Evolutionary conservation across 208 protist species (phyloP), one percentile per base, ranked within the genome.

Genomic region (Acanthamoeba royreba): DNA sequence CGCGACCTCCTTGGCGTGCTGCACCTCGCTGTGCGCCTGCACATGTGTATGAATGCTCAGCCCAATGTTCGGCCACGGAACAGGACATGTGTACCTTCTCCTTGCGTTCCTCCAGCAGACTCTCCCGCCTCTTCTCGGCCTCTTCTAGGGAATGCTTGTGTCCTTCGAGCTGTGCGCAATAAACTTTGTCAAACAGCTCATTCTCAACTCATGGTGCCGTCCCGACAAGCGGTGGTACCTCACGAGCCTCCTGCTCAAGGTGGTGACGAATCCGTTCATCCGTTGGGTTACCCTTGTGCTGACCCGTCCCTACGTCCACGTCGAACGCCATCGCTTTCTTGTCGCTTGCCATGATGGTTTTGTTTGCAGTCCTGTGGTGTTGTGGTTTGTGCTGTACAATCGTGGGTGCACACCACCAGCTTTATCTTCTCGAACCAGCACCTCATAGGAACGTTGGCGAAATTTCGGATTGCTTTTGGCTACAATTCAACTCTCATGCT

Each of bases 271-370:
- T 49, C 69, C 31, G 43, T 22, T 81, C 38, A 42, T 81, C 69
- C 38, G n/a, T 35, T 2, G 40, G 38, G 69, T 81, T 81, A 9
- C 69, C 69, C 69, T 25, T 81, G 1, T 43, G 11, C 40, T 81
- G 69, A 17, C 69, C 69, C 0, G 69, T 81, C 19, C 69, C 69
- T 9, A 81, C n/a, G n/a, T 81, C 69, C 35, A 81, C 69, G 11
- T 81, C 69, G 19, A 81, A 81, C 69, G 69, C 69, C 69, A 81
- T 81, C 69, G 69, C 69, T 42, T 81, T 81, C 69, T 81, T 81
- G 11, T 81, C 69, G 69, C 40, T 47, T 40, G 69, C 33, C 69
- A 81, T 81, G 25, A 9, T 38, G 15, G 49, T 22, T 58, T 22
- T 58, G 13, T 13, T 58, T 58, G 22, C 22, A 22, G 13, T 58